These are phyloP conservation scores for Turnera subulata DNA, from an alignment of 345 rosid species.

Conservation along the genomic window DNA sequence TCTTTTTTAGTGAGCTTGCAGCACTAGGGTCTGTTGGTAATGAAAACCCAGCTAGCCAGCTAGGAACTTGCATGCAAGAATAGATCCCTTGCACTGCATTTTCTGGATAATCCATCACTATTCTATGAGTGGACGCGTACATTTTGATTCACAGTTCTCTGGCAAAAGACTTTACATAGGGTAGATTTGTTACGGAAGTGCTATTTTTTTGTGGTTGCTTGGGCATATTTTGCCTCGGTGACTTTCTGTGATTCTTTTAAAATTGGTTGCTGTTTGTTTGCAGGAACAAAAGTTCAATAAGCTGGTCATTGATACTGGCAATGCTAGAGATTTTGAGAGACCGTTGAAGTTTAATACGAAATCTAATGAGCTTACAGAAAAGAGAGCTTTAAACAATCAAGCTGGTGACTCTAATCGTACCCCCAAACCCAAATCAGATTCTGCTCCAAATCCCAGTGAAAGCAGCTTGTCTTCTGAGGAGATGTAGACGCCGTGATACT, in stretches of 20 bases:
- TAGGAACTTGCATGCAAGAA: background rate
- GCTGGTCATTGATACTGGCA: constrained; percentile 52
- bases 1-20: background rate
- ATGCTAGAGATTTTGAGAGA: constrained; percentile 71
- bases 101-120: background rate
- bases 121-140: background rate
- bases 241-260: background rate
- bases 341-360: constrained; percentile 54
- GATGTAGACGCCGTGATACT: constrained; percentile 38
- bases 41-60: background rate
- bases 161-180: background rate
- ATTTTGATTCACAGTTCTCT: background rate
- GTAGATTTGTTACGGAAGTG: background rate
- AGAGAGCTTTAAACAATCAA: constrained; percentile 28
- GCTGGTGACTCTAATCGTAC: constrained; percentile 12
- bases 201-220: background rate
- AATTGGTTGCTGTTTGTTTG: constrained; percentile 15
- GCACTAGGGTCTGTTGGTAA: too few relatives aligned
- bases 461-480: constrained; percentile 53
- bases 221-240: background rate
- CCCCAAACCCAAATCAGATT: constrained; percentile 23
- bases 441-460: constrained; percentile 19
- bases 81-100: background rate
- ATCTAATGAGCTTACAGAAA: constrained; percentile 36
- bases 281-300: constrained; percentile 89